Base-by-base conservation (phyloP, 768 basidiomycete species). In the Tulasnella sp. region DNA sequence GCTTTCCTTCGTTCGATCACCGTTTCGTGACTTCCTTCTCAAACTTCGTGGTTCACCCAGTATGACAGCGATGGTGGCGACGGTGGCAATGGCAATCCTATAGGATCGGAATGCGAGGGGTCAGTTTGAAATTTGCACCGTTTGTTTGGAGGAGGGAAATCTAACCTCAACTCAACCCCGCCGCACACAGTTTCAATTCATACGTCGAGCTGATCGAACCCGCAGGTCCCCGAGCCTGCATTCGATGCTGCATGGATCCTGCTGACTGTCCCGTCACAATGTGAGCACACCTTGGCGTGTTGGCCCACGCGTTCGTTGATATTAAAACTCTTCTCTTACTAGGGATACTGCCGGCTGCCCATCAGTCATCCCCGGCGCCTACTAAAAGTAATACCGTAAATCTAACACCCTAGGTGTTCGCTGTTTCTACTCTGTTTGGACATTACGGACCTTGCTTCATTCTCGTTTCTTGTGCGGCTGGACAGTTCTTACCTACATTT, bases 121-220 rank as follows among this genome's bases (percentile, higher is more conserved):
- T 78, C 48, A 46, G 77, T 78, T 40, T 23, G 15, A 35, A 32
- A 73, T 74, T 40, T 23, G 15, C 7, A 32, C 35, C 35, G n/a
- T 44, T 18, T 77, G 29, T 46, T 40, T 46, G 37, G 9, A 15
- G 61, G 9, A 67, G 61, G 29, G 13, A 1, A 15, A 40, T 40
- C 44, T 40, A 42, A 40, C 26, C 29, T 18, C 9, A 2, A n/a
- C n/a, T n/a, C n/a, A n/a, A 15, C 2, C 13, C 37, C 70, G 3
- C 9, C 37, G 10, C n/a, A 1, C 15, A 37, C 48, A 78, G 77
- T 10, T 78, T 39, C 48, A 35, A 26, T 16, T 46, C n/a, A 0
- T 78, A 78, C 55, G 77, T 78, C 9, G 77, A 78, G 16, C 35
- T 78, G 13, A 29, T 78, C 44, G 77, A 78, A 42, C 77, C 77